Evolutionary conservation across 257 asterid species (phyloP).

Genomic region (Fraxinus excelsior): DNA sequence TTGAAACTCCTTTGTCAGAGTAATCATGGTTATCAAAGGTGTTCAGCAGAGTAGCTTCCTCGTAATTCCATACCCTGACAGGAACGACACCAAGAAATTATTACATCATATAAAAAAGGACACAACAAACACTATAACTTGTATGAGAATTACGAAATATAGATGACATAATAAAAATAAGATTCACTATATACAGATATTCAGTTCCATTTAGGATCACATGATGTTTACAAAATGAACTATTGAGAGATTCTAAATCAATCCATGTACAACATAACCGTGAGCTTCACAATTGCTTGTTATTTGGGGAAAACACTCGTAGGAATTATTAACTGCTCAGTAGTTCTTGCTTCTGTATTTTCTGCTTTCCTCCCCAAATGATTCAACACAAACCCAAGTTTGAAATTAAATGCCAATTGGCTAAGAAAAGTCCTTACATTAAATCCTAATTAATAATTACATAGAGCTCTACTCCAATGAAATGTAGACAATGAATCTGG

Average conservation of each 20-base stretch:
- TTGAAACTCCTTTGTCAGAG: conserved; percentile 64
- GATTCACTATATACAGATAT: neutral
- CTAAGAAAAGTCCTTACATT: neutral
- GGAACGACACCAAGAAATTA: conserved; percentile 20
- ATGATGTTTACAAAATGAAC: neutral
- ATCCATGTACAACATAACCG: neutral
- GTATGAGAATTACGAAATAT: neutral
- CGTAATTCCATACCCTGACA: conserved; percentile 56
- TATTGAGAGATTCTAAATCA: neutral
- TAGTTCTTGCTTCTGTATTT: neutral
- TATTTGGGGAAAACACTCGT: too few relatives aligned
- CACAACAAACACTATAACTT: conserved; percentile 5
- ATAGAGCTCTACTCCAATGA: conserved; percentile 1
- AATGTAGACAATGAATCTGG: neutral
- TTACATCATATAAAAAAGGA: conserved; percentile 3
- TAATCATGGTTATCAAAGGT: conserved; percentile 72
- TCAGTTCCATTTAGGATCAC: neutral
- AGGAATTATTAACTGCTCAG: too few relatives aligned
- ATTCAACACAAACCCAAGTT: neutral
- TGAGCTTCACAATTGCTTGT: neutral
- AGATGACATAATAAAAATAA: neutral
- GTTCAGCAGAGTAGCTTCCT: conserved; percentile 82
- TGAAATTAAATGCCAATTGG: neutral
- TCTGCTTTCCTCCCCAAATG: neutral
- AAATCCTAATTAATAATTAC: neutral